phyloP scores from a whole-genome alignment of 768 basidiomycete genomes.

The Fomitopsis serialis region DNA sequence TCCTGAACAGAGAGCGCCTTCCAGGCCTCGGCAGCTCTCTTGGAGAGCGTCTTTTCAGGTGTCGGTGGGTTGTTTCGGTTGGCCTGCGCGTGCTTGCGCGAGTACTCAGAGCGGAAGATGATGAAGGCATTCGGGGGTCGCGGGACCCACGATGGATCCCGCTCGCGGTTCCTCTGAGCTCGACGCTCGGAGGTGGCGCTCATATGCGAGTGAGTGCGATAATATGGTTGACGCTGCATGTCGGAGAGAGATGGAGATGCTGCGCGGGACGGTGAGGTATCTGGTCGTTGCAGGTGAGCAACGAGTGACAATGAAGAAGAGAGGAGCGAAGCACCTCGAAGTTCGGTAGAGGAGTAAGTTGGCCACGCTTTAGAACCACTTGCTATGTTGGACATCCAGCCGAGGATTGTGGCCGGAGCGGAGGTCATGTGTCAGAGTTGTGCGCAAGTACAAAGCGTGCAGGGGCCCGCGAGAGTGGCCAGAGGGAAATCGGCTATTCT shows the following conservation, averaged over 20 bases:
- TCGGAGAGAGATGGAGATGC: background rate
- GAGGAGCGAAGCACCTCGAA: background rate
- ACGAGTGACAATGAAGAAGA: no score
- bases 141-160: slow-evolving; percentile 55
- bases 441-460: background rate
- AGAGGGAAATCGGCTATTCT: background rate
- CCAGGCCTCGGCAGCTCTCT: slow-evolving; percentile 77
- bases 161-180: slow-evolving; percentile 33
- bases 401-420: background rate
- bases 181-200: slow-evolving; percentile 35
- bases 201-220: slow-evolving; percentile 2
- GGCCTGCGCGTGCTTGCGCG: slow-evolving; percentile 37
- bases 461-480: background rate
- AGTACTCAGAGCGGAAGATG: slow-evolving; percentile 66
- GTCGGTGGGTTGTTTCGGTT: slow-evolving; percentile 23
- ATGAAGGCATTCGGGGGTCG: slow-evolving; percentile 70
- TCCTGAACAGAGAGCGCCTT: slow-evolving; percentile 44
- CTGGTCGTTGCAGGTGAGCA: no score
- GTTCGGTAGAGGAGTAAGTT: background rate
- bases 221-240: background rate
- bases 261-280: background rate
- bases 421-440: background rate
- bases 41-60: slow-evolving; percentile 58
- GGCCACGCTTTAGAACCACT: background rate
- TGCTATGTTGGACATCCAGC: background rate